These are phyloP conservation scores for Phyllosticta citribraziliensis DNA, from an alignment of 2,329 filamentous ascomycete genomes.

Conservation along the genomic window DNA sequence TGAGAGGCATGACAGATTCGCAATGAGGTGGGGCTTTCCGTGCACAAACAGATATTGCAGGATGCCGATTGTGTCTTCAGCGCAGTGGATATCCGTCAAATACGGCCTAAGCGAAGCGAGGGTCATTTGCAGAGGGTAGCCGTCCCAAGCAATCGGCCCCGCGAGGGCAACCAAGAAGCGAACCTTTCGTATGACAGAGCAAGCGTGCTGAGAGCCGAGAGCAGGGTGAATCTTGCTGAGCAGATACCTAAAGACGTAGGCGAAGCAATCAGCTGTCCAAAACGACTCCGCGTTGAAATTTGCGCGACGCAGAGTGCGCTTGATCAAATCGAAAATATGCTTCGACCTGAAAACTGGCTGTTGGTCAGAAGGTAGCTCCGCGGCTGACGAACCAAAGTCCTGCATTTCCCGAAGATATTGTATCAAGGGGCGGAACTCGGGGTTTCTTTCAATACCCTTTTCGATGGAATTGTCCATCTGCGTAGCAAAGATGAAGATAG, in stretches of 20 bases:
- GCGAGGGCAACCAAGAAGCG: slow-evolving; percentile 71
- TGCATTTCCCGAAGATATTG: slow-evolving; percentile 61
- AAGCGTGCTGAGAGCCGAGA: slow-evolving; percentile 77
- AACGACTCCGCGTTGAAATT: slow-evolving; percentile 54
- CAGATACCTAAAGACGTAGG: slow-evolving; percentile 65
- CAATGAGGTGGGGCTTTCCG: slow-evolving; percentile 54
- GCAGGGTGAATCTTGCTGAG: slow-evolving; percentile 74
- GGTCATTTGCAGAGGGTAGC: slow-evolving; percentile 85
- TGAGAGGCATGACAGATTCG: slow-evolving; percentile 64
- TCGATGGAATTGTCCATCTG: slow-evolving; percentile 69
- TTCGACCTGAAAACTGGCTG: slow-evolving; percentile 79
- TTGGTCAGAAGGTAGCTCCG: slow-evolving; percentile 62
- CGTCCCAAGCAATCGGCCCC: slow-evolving; percentile 59
- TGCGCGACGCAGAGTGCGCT: slow-evolving; percentile 65
- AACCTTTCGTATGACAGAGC: slow-evolving; percentile 77
- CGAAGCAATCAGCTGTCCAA: slow-evolving; percentile 68
- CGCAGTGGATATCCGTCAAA: slow-evolving; percentile 73
- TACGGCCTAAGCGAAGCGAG: slow-evolving; percentile 71
- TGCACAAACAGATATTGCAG: slow-evolving; percentile 70
- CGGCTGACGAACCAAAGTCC: slow-evolving; percentile 53
- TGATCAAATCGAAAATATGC: slow-evolving; percentile 64
- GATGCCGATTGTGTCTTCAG: slow-evolving; percentile 81
- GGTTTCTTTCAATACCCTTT: slow-evolving; percentile 51
- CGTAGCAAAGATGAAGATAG: slow-evolving; percentile 64
- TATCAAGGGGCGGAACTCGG: slow-evolving; percentile 49